Evolutionary conservation across 352 stramenopile species (phyloP), one percentile per base, ranked within the genome.

Genomic region (Lagenidium giganteum): DNA sequence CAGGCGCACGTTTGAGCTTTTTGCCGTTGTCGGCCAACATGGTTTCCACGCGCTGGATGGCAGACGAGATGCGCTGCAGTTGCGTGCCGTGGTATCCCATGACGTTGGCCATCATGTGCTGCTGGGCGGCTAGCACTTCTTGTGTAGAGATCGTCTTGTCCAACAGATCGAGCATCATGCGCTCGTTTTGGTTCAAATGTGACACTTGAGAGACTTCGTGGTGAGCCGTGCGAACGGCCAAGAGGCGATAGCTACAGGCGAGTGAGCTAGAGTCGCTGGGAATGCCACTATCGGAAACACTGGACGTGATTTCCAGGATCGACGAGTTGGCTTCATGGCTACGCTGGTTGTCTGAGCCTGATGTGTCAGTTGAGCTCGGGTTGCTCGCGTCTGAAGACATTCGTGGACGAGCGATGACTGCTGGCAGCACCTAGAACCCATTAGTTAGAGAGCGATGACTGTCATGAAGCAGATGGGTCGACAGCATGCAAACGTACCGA

Each of bases 91-190:
- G 71, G 4, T 58, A 63, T 28, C 64, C 64, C 17, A 83, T 70
- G 18, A 82, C 50, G 29, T 54, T 51, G n/a, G 67, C 66, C 69
- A 85, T 83, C 44, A 73, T 66, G 25, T 70, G 52, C 47, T 85
- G 72, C 46, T 75, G 69, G 23, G 70, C 58, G 0, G 70, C 69
- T 17, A 85, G 57, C 31, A 85, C 65, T 41, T 81, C 67, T 37
- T 85, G 72, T 2, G 72, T 85, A 25, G 53, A 66, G 48, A 85
- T 83, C 7, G 72, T 85, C 42, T 74, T 73, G 50, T 82, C 70
- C 20, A 85, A 53, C 23, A 85, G 52, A 27, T 81, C 67, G 37
- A 82, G 52, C 47, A 85, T 68, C 57, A 79, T 59, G 43, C 70
- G 67, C 35, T 80, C 64, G 22, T 80, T 76, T 25, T 68, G 34